Conservation (phyloP, 352 stramenopile species). For the Bremia lactucae region DNA sequence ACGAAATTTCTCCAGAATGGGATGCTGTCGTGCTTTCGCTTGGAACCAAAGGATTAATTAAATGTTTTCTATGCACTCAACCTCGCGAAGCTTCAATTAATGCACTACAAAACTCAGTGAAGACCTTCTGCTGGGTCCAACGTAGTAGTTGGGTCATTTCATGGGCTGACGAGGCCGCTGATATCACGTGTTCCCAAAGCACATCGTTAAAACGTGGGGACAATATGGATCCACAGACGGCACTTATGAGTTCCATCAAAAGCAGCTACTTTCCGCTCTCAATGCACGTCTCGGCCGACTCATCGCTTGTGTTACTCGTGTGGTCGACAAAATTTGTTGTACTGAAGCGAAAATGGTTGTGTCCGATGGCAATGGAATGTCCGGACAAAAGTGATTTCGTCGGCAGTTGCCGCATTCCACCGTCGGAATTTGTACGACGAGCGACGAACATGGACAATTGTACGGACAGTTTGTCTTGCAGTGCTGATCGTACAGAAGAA, state of each 20-base stretch:
- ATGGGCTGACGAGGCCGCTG: slow-evolving; percentile 69
- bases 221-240: slow-evolving; percentile 75
- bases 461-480: slow-evolving; percentile 6
- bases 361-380: slow-evolving; percentile 27
- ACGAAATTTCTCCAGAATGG: slow-evolving; percentile 31
- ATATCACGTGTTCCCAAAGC: slow-evolving; percentile 80
- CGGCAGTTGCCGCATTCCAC: slow-evolving; percentile 39
- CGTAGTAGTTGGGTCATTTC: slow-evolving; percentile 79
- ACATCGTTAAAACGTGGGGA: slow-evolving; percentile 68
- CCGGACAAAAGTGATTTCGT: slow-evolving; percentile 24
- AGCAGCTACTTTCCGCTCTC: slow-evolving; percentile 58
- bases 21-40: slow-evolving; percentile 69
- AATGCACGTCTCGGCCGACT: slow-evolving; percentile 47
- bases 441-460: slow-evolving; percentile 4
- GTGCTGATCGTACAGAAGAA: slow-evolving; percentile 3
- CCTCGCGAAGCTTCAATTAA: slow-evolving; percentile 28
- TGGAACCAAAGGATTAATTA: slow-evolving; percentile 61
- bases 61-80: slow-evolving; percentile 75
- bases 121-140: slow-evolving; percentile 55
- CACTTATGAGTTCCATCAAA: slow-evolving; percentile 75
- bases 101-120: slow-evolving; percentile 10
- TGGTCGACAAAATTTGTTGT: slow-evolving; percentile 71
- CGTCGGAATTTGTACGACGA: slow-evolving; percentile 22
- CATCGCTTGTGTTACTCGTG: slow-evolving; percentile 56
- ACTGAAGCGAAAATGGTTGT: slow-evolving; percentile 74